Conservation (phyloP, 257 asterid species). For the Penstemon newberryi region DNA sequence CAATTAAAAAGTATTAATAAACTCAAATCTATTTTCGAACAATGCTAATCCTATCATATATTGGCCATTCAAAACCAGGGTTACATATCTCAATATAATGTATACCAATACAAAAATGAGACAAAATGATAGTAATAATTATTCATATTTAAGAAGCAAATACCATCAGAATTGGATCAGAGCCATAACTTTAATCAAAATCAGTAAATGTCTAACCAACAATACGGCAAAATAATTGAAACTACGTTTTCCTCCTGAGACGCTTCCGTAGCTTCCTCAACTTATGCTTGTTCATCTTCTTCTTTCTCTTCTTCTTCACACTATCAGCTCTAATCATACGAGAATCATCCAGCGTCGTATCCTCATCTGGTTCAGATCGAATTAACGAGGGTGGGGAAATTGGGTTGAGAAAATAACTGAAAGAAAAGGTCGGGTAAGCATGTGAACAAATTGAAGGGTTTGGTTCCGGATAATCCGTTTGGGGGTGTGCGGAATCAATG, state of each 20-base stretch:
- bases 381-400: conserved; percentile 28
- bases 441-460: conserved; percentile 16
- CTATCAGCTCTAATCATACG: conserved; percentile 66
- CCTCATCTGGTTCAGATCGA: conserved; percentile 35
- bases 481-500: background rate
- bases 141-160: conserved; percentile 25
- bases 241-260: conserved; percentile 59
- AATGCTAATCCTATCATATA: background rate
- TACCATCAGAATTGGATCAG: conserved; percentile 12
- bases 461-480: conserved; percentile 25
- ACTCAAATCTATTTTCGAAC: background rate
- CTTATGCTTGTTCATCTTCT: conserved; percentile 92
- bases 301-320: conserved; percentile 88
- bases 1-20: background rate
- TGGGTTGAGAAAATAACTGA: conserved; percentile 53
- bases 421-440: conserved; percentile 52
- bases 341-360: conserved; percentile 34
- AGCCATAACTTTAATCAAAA: conserved; percentile 18
- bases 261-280: conserved; percentile 76
- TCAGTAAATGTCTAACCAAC: conserved; percentile 28
- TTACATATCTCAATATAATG: background rate
- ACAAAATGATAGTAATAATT: conserved; percentile 27
- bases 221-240: conserved; percentile 20
- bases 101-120: background rate
- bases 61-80: background rate